phyloP scores from a whole-genome alignment of 805 yeast species.

The Spathaspora gorwiae region DNA sequence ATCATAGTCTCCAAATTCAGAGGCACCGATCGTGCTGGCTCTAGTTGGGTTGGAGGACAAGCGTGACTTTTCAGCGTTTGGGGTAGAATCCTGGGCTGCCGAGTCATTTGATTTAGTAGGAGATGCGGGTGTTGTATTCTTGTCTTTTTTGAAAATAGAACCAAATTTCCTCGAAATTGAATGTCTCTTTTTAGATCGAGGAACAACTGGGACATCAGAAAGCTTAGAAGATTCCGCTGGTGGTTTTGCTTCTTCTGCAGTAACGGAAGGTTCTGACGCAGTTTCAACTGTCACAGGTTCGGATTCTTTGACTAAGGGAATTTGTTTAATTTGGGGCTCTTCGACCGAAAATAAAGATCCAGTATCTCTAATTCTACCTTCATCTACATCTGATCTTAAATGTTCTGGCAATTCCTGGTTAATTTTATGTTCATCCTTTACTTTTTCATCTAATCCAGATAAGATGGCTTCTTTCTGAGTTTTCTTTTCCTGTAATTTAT shows the following conservation, averaged over 20 bases:
- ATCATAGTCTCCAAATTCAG: slow-evolving; percentile 16
- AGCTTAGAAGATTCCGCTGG: slow-evolving; percentile 6
- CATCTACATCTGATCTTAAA: slow-evolving; percentile 35
- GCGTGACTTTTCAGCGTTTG: neutral
- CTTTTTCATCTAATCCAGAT: slow-evolving; percentile 25
- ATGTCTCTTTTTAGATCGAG: slow-evolving; percentile 7
- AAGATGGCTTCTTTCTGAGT: slow-evolving; percentile 31
- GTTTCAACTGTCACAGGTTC: neutral
- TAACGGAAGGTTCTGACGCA: slow-evolving; percentile 8
- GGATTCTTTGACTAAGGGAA: slow-evolving; percentile 8
- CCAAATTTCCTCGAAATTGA: slow-evolving; percentile 17
- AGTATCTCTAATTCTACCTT: slow-evolving; percentile 32
- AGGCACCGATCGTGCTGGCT: slow-evolving; percentile 8
- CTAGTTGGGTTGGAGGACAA: neutral
- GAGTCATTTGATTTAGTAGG: neutral
- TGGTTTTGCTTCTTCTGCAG: slow-evolving; percentile 4
- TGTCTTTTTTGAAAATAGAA: slow-evolving; percentile 7
- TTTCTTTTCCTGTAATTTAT: slow-evolving; percentile 31
- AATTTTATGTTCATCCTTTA: slow-evolving; percentile 46
- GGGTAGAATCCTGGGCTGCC: neutral
- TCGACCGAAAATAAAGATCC: slow-evolving; percentile 36
- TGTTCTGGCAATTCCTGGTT: slow-evolving; percentile 51
- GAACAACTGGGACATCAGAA: slow-evolving; percentile 5
- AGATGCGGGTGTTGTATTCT: neutral
- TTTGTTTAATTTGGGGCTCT: slow-evolving; percentile 14